These are phyloP conservation scores for Aspergillus fischeri DNA, from an alignment of 2,329 filamentous ascomycete genomes.

Conservation along the genomic window DNA sequence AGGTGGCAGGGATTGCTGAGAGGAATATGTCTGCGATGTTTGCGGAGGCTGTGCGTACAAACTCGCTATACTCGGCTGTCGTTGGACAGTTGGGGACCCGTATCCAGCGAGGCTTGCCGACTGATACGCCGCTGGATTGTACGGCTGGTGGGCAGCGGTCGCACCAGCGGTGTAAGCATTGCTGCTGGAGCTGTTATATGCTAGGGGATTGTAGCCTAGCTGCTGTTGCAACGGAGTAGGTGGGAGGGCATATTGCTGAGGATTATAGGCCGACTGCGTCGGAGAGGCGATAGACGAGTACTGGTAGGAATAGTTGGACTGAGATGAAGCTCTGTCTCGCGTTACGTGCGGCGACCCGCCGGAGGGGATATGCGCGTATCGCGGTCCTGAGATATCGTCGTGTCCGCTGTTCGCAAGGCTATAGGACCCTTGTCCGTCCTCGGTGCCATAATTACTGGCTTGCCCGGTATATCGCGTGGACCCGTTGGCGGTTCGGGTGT, in stretches of 20 bases:
- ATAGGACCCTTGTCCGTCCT: constrained; percentile 32
- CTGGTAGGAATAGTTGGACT: constrained; percentile 43
- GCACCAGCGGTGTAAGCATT: constrained; percentile 10
- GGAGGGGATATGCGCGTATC: constrained; percentile 33
- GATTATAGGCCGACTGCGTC: constrained; percentile 56
- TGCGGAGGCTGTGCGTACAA: constrained; percentile 27
- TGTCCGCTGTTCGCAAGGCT: constrained; percentile 19
- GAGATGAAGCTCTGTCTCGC: constrained; percentile 40
- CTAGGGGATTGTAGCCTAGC: constrained; percentile 67
- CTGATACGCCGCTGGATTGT: constrained; percentile 50
- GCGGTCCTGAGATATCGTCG: constrained; percentile 31
- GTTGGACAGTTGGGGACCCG: constrained; percentile 29
- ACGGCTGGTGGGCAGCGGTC: constrained; percentile 38
- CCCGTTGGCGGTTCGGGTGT: constrained; percentile 32
- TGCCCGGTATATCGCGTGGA: constrained; percentile 33
- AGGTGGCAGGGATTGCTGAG: constrained; percentile 32
- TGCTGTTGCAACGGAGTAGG: constrained; percentile 43
- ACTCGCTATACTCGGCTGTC: constrained; percentile 26
- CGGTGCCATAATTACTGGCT: constrained; percentile 30
- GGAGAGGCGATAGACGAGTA: constrained; percentile 40
- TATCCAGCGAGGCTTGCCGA: constrained; percentile 28
- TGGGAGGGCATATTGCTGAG: constrained; percentile 55
- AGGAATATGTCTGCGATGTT: constrained; percentile 29
- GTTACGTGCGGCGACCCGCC: constrained; percentile 31
- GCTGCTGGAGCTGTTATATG: constrained; percentile 42